Percentiles rank a stretch among this genome's conserved stretches.
Conservation (phyloP, 306 rosid genomes). For the Cucurbita moschata region DNA sequence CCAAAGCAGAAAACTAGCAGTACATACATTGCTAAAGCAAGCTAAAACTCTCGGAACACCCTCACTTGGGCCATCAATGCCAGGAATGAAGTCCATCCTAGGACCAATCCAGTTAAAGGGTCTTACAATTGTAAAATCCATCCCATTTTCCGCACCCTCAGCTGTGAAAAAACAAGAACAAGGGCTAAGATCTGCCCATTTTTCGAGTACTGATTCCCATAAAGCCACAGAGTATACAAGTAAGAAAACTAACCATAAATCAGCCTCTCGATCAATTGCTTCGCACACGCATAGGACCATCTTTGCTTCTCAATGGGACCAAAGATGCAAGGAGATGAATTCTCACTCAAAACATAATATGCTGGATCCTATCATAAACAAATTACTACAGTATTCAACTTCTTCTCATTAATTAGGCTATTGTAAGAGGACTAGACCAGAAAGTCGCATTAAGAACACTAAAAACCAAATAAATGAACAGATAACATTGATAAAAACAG, state of each 20-base stretch:
- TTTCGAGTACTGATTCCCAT: not conserved
- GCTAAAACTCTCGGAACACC: conserved; percentile 96
- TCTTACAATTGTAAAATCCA: conserved; percentile 79
- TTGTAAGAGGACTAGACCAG: not conserved
- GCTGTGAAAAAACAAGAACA: conserved; percentile 24
- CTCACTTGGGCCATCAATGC: conserved; percentile 93
- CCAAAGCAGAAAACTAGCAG: not conserved
- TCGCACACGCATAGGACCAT: conserved; percentile 96
- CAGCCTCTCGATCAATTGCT: conserved; percentile 90
- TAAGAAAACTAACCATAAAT: conserved; percentile 43
- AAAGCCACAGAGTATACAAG: not conserved
- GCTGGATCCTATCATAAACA: conserved; percentile 46
- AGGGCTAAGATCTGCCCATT: not conserved
- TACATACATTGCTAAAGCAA: conserved; percentile 76
- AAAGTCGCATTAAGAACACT: not conserved
- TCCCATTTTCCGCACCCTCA: conserved; percentile 90
- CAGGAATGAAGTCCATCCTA: conserved; percentile 93
- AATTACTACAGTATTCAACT: not conserved
- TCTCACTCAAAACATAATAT: conserved; percentile 70
- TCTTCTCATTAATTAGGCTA: not conserved
- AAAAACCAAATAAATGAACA: too few species aligned
- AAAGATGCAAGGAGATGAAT: conserved; percentile 78
- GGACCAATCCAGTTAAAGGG: conserved; percentile 98
- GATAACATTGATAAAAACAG: too few species aligned
- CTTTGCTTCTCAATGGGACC: conserved; percentile 90